phyloP scores from a whole-genome alignment of 345 rosid genomes.

The Adansonia digitata region DNA sequence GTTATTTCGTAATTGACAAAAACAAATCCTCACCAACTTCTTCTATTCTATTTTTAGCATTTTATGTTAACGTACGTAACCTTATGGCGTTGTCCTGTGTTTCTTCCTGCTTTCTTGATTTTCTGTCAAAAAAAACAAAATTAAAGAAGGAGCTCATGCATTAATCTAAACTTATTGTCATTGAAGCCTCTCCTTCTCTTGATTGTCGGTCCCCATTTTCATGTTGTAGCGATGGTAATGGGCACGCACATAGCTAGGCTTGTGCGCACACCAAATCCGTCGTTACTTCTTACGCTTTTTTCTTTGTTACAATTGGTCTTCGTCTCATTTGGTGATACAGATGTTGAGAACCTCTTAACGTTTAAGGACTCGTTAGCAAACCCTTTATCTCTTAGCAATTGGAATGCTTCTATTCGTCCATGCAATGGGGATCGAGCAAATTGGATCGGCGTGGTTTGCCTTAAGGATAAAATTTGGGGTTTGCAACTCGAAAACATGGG shows the following conservation, averaged over 20 bases:
- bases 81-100: background rate
- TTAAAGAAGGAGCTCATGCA: conserved; percentile 1
- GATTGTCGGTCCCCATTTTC: background rate
- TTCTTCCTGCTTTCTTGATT: background rate
- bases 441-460: conserved; percentile 65
- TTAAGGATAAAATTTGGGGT: conserved; percentile 46
- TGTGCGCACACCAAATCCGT: conserved; percentile 32
- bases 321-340: conserved; percentile 21
- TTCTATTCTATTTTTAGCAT: conserved; percentile 28
- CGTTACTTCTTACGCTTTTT: conserved; percentile 9
- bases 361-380: conserved; percentile 33
- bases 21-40: background rate
- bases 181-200: conserved; percentile 4
- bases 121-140: no score
- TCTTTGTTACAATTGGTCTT: conserved; percentile 13
- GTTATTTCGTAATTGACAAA: background rate
- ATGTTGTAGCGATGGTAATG: conserved; percentile 31
- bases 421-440: conserved; percentile 34
- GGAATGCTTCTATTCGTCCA: conserved; percentile 39
- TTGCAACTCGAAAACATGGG: conserved; percentile 56
- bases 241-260: conserved; percentile 34
- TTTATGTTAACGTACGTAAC: conserved; percentile 5
- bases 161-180: background rate
- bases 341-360: conserved; percentile 30
- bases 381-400: conserved; percentile 24